Evolutionary conservation across 106 monocot genomes (phyloP).

Genomic region (Posidonia australis): DNA sequence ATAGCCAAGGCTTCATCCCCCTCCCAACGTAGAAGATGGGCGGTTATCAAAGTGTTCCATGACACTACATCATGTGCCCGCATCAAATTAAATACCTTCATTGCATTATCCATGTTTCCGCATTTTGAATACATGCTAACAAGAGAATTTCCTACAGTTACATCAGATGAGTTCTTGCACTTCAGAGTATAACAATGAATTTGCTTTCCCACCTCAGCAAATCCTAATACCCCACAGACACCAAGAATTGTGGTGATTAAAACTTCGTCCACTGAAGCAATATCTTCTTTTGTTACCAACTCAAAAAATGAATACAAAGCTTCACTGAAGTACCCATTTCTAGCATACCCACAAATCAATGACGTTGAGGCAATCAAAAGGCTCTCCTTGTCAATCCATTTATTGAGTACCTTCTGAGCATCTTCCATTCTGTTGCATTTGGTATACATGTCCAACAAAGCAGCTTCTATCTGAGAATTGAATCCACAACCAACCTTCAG

Average conservation of each 20-base stretch:
- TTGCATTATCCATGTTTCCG: slow-evolving; percentile 41
- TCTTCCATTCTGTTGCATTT: slow-evolving; percentile 59
- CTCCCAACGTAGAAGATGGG: slow-evolving; percentile 46
- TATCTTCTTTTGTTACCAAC: slow-evolving; percentile 17
- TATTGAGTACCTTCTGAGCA: slow-evolving; percentile 42
- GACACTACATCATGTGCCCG: slow-evolving; percentile 38
- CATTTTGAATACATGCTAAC: slow-evolving; percentile 79
- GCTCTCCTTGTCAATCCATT: slow-evolving; percentile 29
- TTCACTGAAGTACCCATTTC: slow-evolving; percentile 40
- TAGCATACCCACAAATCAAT: slow-evolving; percentile 37
- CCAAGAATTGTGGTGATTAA: slow-evolving; percentile 46
- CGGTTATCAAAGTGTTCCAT: slow-evolving; percentile 72
- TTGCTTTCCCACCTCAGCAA: slow-evolving; percentile 52
- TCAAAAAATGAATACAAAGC: slow-evolving; percentile 36
- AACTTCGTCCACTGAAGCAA: slow-evolving; percentile 41
- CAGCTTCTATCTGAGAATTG: slow-evolving; percentile 44
- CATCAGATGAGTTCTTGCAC: slow-evolving; percentile 21
- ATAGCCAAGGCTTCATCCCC: slow-evolving; percentile 51
- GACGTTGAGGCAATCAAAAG: slow-evolving; percentile 44
- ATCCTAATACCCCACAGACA: slow-evolving; percentile 53
- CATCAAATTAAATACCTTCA: slow-evolving; percentile 51
- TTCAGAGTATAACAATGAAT: slow-evolving; percentile 46
- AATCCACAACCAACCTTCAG: slow-evolving; percentile 44
- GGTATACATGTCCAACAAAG: slow-evolving; percentile 68
- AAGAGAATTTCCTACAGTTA: slow-evolving; percentile 44